Base-by-base conservation (phyloP, 225 moss, liverwort and hornwort genomes). In the Asterella californica region DNA sequence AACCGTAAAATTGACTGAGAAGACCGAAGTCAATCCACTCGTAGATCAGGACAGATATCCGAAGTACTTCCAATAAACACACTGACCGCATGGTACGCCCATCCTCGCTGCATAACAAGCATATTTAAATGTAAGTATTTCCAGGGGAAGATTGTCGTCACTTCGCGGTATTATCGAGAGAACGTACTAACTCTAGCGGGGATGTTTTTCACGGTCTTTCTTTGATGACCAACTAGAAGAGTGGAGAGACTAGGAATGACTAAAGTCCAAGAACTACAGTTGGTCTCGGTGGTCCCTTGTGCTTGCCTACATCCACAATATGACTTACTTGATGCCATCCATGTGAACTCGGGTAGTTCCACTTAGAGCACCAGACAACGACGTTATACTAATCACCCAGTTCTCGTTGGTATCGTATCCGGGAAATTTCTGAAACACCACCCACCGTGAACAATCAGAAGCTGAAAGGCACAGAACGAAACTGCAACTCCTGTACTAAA, bases 341-440 rank as follows among this genome's bases (percentile, higher is more conserved):
- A 88, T 74, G 84, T 91, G 91, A 81, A 96, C 93, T 54, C 95
- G 90, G 64, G 93, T 93, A 86, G 95, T 91, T 80, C 95, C 95
- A 83, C 93, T 95, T 25, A 95, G 81, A 75, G 93, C 90, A 80
- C 95, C 95, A n/a, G 95, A 95, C 25, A 95, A 42, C 24, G 93
- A 85, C 49, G 95, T 92, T 29, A 96, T 50, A 86, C 91, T 96
- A 53, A 92, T 80, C 74, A 96, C 81, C 95, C 95, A 96, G 72
- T 93, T 93, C 84, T 88, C 92, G 22, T 87, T 89, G 60, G 93
- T 92, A 47, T 81, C 79, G 61, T 96, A 83, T 46, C 91, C 91
- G 71, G 91, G 90, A 88, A 96, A 96, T 69, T 76, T 80, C 93
- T 94, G 90, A 50, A 77, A 77, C 37, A 10, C 1, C 64, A 32